Evolutionary conservation across 1,284 basidiomycete species (phyloP).

Genomic region (Malassezia yamatoensis): DNA sequence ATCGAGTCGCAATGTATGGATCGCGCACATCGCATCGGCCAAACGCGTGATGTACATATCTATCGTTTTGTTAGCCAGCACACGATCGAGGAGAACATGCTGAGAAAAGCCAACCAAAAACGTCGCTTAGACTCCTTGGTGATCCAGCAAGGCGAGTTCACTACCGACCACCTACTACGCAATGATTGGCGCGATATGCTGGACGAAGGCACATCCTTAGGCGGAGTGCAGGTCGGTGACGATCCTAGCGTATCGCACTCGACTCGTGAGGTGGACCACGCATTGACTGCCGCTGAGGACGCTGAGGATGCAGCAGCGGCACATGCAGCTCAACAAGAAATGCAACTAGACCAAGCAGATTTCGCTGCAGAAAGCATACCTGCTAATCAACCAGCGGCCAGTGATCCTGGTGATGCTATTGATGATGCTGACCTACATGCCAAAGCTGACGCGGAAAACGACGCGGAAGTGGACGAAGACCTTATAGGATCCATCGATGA

Average conservation of each 20-base stretch:
- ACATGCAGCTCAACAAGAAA: conserved; percentile 67
- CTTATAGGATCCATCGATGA: conserved; percentile 71
- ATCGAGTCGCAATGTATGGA: conserved; percentile 97
- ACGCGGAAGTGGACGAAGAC: conserved; percentile 21
- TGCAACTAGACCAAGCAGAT: conserved; percentile 61
- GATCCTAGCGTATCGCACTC: conserved; percentile 41
- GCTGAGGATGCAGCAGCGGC: conserved; percentile 74
- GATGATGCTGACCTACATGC: conserved; percentile 37
- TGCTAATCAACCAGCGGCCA: background rate
- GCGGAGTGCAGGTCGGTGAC: conserved; percentile 29
- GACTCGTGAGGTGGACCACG: conserved; percentile 55
- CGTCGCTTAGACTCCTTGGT: conserved; percentile 80
- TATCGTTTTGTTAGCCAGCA: conserved; percentile 86
- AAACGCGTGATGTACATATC: conserved; percentile 92
- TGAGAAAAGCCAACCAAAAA: conserved; percentile 92
- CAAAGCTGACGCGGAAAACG: background rate
- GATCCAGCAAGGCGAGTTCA: conserved; percentile 84
- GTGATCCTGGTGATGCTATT: conserved; percentile 38
- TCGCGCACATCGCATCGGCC: conserved; percentile 84
- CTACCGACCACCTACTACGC: conserved; percentile 51
- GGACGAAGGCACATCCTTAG: conserved; percentile 49
- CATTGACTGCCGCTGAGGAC: conserved; percentile 78
- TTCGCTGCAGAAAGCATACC: conserved; percentile 15
- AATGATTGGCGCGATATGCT: conserved; percentile 78
- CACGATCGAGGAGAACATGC: conserved; percentile 92